phyloP scores from a whole-genome alignment of 495 filamentous ascomycete species.

The Penicillium parvum region DNA sequence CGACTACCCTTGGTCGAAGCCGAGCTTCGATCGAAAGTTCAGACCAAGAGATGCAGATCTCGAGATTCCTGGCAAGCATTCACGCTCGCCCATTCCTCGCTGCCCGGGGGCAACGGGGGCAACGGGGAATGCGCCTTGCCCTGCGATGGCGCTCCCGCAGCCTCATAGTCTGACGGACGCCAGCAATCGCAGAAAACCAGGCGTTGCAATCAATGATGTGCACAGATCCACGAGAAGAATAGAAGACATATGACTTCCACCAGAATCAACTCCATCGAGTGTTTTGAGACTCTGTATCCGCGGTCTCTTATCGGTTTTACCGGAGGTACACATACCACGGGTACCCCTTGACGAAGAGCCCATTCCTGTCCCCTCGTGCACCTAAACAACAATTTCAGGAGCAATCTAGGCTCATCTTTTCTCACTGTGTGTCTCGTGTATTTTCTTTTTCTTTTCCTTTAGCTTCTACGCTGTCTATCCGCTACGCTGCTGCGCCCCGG shows the following conservation, averaged over 20 bases:
- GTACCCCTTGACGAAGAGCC: constrained; percentile 16
- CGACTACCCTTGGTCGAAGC: not conserved
- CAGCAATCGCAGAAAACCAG: too few species aligned
- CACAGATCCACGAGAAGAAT: too few species aligned
- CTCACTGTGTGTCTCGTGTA: constrained; percentile 8
- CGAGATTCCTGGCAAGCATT: constrained; percentile 22
- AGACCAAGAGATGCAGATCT: constrained; percentile 10
- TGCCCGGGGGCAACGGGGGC: constrained; percentile 11
- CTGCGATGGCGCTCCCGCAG: constrained; percentile 8
- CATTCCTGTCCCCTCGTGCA: constrained; percentile 25
- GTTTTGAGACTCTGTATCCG: not conserved
- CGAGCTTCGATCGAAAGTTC: not conserved
- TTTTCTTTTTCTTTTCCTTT: constrained; percentile 11
- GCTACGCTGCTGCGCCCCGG: constrained; percentile 11
- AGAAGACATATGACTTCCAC: too few species aligned
- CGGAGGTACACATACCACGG: constrained; percentile 22
- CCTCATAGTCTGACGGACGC: not conserved
- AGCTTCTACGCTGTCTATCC: constrained; percentile 16
- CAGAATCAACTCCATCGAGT: too few species aligned
- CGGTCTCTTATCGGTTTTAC: not conserved
- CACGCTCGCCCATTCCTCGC: constrained; percentile 23
- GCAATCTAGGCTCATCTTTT: constrained; percentile 28
- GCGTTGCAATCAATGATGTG: too few species aligned
- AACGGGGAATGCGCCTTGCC: constrained; percentile 17
- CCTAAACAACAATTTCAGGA: constrained; percentile 22